These are phyloP conservation scores for Neofusicoccum cordaticola DNA, from an alignment of 2,329 filamentous ascomycete species.

Conservation along the genomic window DNA sequence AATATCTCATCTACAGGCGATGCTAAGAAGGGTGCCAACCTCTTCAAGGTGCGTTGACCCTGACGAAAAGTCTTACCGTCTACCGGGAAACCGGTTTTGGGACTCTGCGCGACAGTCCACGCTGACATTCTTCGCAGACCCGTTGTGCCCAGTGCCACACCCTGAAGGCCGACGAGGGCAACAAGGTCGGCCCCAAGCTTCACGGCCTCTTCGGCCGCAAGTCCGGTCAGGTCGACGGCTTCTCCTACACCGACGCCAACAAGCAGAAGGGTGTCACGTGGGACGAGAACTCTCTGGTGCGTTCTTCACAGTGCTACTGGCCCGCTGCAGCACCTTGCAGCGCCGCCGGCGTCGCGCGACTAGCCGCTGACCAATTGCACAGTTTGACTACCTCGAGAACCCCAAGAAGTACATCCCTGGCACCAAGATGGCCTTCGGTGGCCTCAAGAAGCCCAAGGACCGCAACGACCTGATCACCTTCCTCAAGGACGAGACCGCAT, in stretches of 20 bases:
- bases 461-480: constrained; percentile 95
- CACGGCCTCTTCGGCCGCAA: constrained; percentile 97
- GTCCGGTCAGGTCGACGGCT: constrained; percentile 86
- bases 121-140: constrained; percentile 53
- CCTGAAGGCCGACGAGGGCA: constrained; percentile 81
- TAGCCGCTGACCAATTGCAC: neutral
- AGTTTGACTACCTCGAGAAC: constrained; percentile 99
- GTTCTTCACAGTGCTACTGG: constrained; percentile 24
- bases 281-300: constrained; percentile 79
- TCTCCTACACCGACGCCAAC: constrained; percentile 99
- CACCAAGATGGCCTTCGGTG: constrained; percentile 99
- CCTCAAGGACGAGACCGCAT: constrained; percentile 69
- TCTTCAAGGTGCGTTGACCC: constrained; percentile 72
- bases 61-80: neutral
- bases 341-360: neutral
- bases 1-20: constrained; percentile 61
- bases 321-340: neutral
- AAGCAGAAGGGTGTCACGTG: constrained; percentile 92
- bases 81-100: neutral
- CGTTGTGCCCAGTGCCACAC: constrained; percentile 99
- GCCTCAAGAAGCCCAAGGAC: constrained; percentile 99
- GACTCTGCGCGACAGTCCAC: neutral
- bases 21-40: constrained; percentile 91
- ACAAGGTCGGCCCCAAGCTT: constrained; percentile 98
- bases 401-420: constrained; percentile 99